Conservation (phyloP, 2,329 filamentous ascomycete genomes). For the Penicillium olsonii region DNA sequence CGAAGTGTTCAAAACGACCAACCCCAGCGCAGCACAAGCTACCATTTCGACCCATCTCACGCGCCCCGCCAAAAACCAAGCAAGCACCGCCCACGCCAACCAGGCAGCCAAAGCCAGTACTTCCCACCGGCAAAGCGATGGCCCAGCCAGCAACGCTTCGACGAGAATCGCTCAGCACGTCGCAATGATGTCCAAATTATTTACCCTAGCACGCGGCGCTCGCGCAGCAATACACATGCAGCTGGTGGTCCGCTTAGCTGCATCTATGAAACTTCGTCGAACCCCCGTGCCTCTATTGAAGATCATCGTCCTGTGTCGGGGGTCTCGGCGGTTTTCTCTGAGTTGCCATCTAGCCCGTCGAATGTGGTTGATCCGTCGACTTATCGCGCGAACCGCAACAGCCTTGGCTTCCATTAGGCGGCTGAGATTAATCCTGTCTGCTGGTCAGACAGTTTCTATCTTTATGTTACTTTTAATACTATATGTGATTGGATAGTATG, state of each 20-base stretch:
- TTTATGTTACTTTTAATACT: not conserved
- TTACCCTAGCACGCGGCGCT: conserved; percentile 37
- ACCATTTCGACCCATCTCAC: conserved; percentile 29
- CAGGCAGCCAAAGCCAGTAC: conserved; percentile 8
- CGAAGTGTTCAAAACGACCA: conserved; percentile 7
- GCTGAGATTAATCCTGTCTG: not conserved
- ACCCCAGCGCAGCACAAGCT: conserved; percentile 20
- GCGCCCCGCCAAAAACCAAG: conserved; percentile 31
- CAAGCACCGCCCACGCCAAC: conserved; percentile 13
- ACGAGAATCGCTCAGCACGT: conserved; percentile 25
- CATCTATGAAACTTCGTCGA: conserved; percentile 29
- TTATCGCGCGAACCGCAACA: conserved; percentile 35
- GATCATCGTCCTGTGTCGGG: conserved; percentile 13
- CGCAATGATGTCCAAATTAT: conserved; percentile 36
- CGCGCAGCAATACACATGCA: conserved; percentile 36
- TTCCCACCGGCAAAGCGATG: conserved; percentile 19
- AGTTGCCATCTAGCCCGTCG: conserved; percentile 13
- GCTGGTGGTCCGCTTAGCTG: conserved; percentile 30
- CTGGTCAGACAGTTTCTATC: not conserved
- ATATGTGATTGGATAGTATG: conserved; percentile 7
- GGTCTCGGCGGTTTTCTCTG: not conserved
- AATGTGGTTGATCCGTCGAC: conserved; percentile 25
- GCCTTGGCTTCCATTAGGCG: conserved; percentile 23
- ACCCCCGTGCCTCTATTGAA: conserved; percentile 28
- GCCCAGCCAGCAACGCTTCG: conserved; percentile 23